Evolutionary conservation across 1,284 basidiomycete species (phyloP).

Genomic region (Cerioporus squamosus): DNA sequence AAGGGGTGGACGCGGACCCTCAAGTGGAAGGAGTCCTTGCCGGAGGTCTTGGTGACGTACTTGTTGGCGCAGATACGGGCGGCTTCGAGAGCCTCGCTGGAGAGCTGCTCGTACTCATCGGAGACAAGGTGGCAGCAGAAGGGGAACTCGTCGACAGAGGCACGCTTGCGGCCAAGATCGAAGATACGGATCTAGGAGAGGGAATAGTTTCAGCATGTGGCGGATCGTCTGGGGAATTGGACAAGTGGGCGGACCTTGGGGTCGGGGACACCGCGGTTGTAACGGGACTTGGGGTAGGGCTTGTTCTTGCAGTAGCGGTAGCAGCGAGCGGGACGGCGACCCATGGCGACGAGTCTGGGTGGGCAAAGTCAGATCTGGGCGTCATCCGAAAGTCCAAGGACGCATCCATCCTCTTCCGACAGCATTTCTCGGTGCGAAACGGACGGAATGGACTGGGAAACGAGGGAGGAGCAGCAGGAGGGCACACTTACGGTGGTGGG

Average conservation of each 20-base stretch:
- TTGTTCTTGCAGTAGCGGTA: slow-evolving; percentile 99
- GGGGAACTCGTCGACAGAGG: slow-evolving; percentile 96
- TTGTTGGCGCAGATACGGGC: slow-evolving; percentile 99
- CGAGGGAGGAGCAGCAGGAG: slow-evolving; percentile 14
- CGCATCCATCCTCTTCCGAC: slow-evolving; percentile 33
- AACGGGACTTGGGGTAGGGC: slow-evolving; percentile 92
- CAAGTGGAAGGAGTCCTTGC: slow-evolving; percentile 99
- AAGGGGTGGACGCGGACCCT: slow-evolving; percentile 97
- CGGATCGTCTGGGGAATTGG: too few species aligned
- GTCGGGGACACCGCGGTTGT: slow-evolving; percentile 98
- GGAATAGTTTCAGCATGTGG: too few species aligned
- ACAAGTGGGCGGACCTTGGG: slow-evolving; percentile 64
- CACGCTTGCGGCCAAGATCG: slow-evolving; percentile 95
- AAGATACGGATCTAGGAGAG: slow-evolving; percentile 81
- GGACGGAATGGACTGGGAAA: slow-evolving; percentile 7
- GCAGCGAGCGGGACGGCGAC: slow-evolving; percentile 95
- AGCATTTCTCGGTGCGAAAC: slow-evolving; percentile 16
- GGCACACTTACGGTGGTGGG: slow-evolving; percentile 30
- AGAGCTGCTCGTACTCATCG: slow-evolving; percentile 98
- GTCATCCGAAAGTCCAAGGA: slow-evolving; percentile 31
- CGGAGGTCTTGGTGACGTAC: slow-evolving; percentile 97
- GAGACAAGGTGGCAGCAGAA: slow-evolving; percentile 97
- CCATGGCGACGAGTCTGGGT: slow-evolving; percentile 57
- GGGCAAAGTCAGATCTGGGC: slow-evolving; percentile 17
- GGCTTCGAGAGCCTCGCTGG: slow-evolving; percentile 95